phyloP scores from a whole-genome alignment of 352 stramenopile genomes.

The Aphanomyces astaci region DNA sequence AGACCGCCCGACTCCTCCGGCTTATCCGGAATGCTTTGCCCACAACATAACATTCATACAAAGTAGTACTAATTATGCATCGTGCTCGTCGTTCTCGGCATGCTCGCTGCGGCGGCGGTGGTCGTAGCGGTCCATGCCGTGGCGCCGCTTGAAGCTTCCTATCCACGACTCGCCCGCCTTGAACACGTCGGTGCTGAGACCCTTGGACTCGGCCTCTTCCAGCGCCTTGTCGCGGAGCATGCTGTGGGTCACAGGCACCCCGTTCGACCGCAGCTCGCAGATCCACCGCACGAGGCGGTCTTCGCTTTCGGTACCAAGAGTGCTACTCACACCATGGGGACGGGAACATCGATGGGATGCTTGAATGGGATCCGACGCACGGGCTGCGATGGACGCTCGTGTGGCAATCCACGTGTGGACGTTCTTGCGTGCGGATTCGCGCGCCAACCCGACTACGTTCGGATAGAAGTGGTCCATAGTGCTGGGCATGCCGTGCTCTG shows the following conservation, averaged over 20 bases:
- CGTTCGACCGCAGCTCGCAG: conserved; percentile 22
- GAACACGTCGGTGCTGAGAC: not conserved
- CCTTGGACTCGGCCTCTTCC: conserved; percentile 9
- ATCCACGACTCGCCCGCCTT: conserved; percentile 4
- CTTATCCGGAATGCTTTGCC: not conserved
- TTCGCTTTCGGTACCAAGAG: conserved; percentile 25
- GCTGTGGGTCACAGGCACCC: conserved; percentile 25
- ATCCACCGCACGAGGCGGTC: conserved; percentile 27
- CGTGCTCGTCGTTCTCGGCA: not conserved
- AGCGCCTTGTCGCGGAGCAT: conserved; percentile 27
- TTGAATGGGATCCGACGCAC: not conserved
- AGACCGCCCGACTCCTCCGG: not conserved
- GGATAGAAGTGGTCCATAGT: conserved; percentile 8
- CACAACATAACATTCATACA: not conserved
- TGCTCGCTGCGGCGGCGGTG: conserved; percentile 17
- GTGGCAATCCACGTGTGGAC: not conserved
- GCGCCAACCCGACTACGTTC: not conserved
- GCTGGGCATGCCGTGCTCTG: not conserved
- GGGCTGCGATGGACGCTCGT: not conserved
- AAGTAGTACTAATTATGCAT: not conserved
- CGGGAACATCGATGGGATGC: not conserved
- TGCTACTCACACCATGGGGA: not conserved
- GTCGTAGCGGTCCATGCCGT: conserved; percentile 17
- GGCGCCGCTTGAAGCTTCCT: conserved; percentile 22
- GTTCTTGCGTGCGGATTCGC: conserved; percentile 11